Evolutionary conservation across 2,329 filamentous ascomycete genomes (phyloP).

Genomic region (Cercospora zeae-maydis): DNA sequence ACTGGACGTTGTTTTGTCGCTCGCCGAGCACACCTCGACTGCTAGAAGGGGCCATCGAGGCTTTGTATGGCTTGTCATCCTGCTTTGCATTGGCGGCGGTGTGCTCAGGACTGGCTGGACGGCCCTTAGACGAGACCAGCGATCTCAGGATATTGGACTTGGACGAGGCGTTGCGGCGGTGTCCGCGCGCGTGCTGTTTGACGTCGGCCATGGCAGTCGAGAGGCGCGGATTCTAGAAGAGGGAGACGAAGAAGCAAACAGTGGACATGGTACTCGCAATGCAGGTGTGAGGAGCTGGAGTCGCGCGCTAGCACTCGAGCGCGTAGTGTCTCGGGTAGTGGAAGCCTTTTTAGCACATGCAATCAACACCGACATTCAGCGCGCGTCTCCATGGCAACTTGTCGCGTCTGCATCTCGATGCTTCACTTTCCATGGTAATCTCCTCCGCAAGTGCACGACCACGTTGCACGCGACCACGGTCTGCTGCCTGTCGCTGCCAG

Average conservation of each 20-base stretch:
- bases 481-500: neutral
- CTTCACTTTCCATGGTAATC: neutral
- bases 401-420: neutral
- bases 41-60: constrained; percentile 43
- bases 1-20: constrained; percentile 33
- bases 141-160: constrained; percentile 51
- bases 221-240: neutral
- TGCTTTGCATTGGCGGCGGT: constrained; percentile 38
- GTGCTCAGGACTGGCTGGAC: constrained; percentile 45
- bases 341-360: neutral
- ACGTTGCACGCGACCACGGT: neutral
- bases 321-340: constrained; percentile 8
- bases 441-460: neutral
- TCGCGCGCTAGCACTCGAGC: constrained; percentile 1
- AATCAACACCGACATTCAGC: neutral
- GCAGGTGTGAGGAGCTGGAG: neutral
- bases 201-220: constrained; percentile 14
- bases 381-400: neutral
- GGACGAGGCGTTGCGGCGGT: constrained; percentile 33
- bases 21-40: constrained; percentile 31
- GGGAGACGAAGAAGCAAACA: constrained; percentile 1
- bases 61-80: constrained; percentile 27
- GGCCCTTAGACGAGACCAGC: constrained; percentile 50
- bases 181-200: constrained; percentile 11
- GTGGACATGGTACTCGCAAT: constrained; percentile 3